A percentile compares a stretch with the other conserved stretches of the same genome.
phyloP scores from a whole-genome alignment of 352 stramenopile genomes.

The Globisporangium takayamanum region DNA sequence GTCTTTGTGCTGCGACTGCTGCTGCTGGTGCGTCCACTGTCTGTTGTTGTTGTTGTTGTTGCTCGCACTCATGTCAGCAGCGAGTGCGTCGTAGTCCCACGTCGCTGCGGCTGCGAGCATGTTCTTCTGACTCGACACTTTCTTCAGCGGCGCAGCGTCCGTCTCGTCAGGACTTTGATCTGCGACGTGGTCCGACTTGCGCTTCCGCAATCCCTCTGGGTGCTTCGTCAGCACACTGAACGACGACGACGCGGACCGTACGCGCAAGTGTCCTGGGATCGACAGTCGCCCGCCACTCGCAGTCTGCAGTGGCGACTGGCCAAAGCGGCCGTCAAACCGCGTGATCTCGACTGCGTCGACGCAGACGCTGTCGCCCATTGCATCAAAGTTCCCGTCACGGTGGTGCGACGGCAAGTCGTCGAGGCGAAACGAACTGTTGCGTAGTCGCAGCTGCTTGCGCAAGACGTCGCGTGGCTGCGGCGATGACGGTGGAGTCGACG shows the following conservation, averaged over 20 bases:
- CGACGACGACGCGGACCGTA: conserved; percentile 32
- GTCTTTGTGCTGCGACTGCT: conserved; percentile 16
- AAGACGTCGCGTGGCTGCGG: conserved; percentile 69
- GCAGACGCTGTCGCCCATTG: conserved; percentile 20
- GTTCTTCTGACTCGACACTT: conserved; percentile 64
- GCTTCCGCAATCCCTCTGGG: conserved; percentile 66
- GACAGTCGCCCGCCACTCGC: conserved; percentile 22
- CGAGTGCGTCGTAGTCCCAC: conserved; percentile 9
- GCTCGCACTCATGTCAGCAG: conserved; percentile 1
- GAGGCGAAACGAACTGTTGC: conserved; percentile 33
- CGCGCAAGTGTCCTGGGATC: conserved; percentile 48
- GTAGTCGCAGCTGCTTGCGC: conserved; percentile 51
- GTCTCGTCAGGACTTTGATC: conserved; percentile 15
- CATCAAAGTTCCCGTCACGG: conserved; percentile 15
- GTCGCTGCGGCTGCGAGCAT: conserved; percentile 24
- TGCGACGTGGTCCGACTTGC: conserved; percentile 68
- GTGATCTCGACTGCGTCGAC: conserved; percentile 63
- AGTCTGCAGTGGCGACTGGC: conserved; percentile 2
- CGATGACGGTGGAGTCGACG: conserved; percentile 70
- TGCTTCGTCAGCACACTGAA: conserved; percentile 60
- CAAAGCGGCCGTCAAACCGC: conserved; percentile 19
- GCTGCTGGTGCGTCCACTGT: background rate
- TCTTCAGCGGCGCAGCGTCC: conserved; percentile 38
- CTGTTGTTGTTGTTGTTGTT: background rate
- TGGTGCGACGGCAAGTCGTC: conserved; percentile 11